phyloP scores from a whole-genome alignment of 2,329 filamentous ascomycete species.

The Monilinia laxa region DNA sequence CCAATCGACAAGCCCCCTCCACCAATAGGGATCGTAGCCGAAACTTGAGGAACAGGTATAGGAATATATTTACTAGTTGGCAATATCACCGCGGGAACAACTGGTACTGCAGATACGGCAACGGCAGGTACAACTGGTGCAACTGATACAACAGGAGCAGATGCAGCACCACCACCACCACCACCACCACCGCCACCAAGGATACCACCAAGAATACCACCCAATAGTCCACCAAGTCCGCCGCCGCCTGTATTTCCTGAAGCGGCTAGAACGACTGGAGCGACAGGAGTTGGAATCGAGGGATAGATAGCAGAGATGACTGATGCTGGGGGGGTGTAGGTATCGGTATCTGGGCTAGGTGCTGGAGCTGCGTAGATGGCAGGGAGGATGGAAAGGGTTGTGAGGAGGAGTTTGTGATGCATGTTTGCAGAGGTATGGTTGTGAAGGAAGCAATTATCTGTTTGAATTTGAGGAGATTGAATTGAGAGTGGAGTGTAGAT shows the following conservation, averaged over 20 bases:
- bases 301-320: background rate
- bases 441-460: background rate
- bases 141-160: background rate
- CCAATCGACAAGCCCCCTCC: background rate
- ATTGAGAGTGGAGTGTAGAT: background rate
- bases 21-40: background rate
- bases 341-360: background rate
- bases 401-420: constrained; percentile 1
- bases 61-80: background rate
- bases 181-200: constrained; percentile 2
- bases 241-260: background rate
- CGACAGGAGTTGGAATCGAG: background rate
- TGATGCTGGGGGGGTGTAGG: background rate
- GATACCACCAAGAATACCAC: background rate
- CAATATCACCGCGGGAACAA: background rate
- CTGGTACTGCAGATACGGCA: background rate
- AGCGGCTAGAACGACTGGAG: background rate
- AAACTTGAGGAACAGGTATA: background rate
- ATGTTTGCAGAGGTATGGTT: background rate
- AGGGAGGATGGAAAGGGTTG: background rate
- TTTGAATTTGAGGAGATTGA: background rate
- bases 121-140: background rate
- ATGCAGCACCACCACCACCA: background rate
- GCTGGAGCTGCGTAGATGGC: constrained; percentile 1
- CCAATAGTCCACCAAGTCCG: background rate